A percentile compares a stretch with the other conserved stretches of the same genome.
phyloP scores from a whole-genome alignment of 148 eudicot genomes.

The Bassia scoparia region DNA sequence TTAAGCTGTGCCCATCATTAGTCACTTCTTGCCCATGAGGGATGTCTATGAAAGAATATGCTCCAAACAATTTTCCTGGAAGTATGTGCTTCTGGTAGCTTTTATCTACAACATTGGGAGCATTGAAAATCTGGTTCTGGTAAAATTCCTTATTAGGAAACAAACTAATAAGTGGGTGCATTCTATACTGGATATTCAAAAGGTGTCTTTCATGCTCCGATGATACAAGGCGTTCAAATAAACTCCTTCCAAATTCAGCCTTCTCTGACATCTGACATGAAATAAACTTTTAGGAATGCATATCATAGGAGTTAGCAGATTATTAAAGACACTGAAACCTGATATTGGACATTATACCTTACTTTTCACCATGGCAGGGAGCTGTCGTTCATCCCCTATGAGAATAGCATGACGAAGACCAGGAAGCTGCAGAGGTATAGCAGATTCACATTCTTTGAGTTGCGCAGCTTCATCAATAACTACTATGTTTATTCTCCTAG shows the following conservation, averaged over 20 bases:
- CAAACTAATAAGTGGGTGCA: constrained; percentile 60
- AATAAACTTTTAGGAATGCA: not conserved
- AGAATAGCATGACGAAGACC: constrained; percentile 45
- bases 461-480: constrained; percentile 59
- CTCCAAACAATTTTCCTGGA: constrained; percentile 19
- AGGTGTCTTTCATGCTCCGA: constrained; percentile 45
- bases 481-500: constrained; percentile 11
- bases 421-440: constrained; percentile 40
- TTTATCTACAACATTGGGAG: constrained; percentile 25
- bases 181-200: constrained; percentile 49
- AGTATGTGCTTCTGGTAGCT: constrained; percentile 22
- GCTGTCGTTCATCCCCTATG: constrained; percentile 52
- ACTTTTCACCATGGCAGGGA: constrained; percentile 43
- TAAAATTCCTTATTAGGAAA: constrained; percentile 47
- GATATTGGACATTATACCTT: constrained; percentile 17
- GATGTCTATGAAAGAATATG: constrained; percentile 43
- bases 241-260: constrained; percentile 54
- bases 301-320: not conserved
- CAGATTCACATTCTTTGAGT: constrained; percentile 57
- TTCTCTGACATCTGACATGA: constrained; percentile 29
- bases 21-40: constrained; percentile 34
- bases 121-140: constrained; percentile 30
- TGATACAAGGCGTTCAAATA: constrained; percentile 42
- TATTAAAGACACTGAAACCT: not conserved
- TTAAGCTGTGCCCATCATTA: constrained; percentile 31